Base-by-base conservation (phyloP, 2,329 filamentous ascomycete genomes). In the Penicillium brasilianum region DNA sequence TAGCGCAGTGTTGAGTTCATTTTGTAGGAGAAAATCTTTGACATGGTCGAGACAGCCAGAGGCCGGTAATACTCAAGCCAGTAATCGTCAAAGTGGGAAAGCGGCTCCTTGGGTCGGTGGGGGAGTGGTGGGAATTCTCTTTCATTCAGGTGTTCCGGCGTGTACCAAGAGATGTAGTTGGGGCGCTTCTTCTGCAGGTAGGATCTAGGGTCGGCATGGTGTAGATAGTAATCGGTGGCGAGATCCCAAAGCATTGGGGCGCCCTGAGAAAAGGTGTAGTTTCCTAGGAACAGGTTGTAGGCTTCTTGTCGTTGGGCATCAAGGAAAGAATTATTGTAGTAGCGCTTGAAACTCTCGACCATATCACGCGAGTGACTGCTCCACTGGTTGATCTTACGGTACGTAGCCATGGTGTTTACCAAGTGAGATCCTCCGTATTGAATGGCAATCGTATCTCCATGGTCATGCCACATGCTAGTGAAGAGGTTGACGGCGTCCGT, bases 331-430 rank as follows among this genome's bases (percentile, higher is more conserved):
- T 99, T 99, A 79, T 98, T 97, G 77, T 99, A 99, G 76, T 98
- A 99, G 30, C 95, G 87, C 77, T 98, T 99, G 82, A 99, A 97
- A 75, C 92, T 97, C 79, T 99, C 95, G 22, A 99, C 93, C 94
- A 99, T 98, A 76, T 99, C 95, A 67, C 95, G 87, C 2, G 94
- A 97, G 76, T 97, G 93, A 70, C 92, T 97, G 25, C 93, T 96
- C 95, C 95, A 99, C 75, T 98, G 94, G 68, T 98, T 98, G 75
- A 97, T 96, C 78, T 98, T 98, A 59, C 95, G 90, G 76, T 99
- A 99, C 4, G 95, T 99, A 67, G 96, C 93, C 93, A 99, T 98
- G 0, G 95, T 99, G 75, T 99, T 99, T 70, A 99, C 95, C 0
- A 99, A 85, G 76, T 99, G 95, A 2, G 93, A 98, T 10, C 95